Evolutionary conservation across 306 rosid genomes (phyloP).

Genomic region (Cyclanthera cordifolia): DNA sequence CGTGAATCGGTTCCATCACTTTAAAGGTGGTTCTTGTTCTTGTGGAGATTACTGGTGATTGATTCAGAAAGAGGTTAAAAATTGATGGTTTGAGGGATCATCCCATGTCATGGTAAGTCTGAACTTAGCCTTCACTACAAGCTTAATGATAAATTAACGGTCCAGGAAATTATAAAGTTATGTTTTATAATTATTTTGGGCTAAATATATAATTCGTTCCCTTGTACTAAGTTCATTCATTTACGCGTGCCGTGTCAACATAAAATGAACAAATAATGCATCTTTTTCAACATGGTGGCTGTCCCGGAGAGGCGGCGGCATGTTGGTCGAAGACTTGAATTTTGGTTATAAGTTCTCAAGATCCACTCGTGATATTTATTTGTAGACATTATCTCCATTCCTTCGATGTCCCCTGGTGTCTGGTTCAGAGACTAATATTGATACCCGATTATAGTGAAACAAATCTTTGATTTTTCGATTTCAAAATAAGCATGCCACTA

Average conservation of each 20-base stretch:
- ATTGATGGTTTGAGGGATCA: background rate
- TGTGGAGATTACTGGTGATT: constrained; percentile 14
- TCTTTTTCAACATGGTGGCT: too few species aligned
- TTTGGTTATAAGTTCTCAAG: too few species aligned
- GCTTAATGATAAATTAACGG: background rate
- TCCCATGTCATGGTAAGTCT: background rate
- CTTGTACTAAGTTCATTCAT: background rate
- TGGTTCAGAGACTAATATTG: too few species aligned
- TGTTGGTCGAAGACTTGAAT: too few species aligned
- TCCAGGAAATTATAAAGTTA: background rate
- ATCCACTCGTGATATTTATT: too few species aligned
- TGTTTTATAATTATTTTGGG: background rate
- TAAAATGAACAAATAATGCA: background rate
- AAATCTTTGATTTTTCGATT: too few species aligned
- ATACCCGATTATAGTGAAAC: too few species aligned
- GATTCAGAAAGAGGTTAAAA: background rate
- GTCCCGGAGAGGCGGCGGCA: too few species aligned
- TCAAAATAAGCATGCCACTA: too few species aligned
- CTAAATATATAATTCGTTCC: background rate
- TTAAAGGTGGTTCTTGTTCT: constrained; percentile 6
- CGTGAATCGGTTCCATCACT: constrained; percentile 9
- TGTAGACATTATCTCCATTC: too few species aligned
- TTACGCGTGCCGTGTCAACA: background rate
- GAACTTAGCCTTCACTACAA: background rate
- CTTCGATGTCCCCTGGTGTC: too few species aligned